A percentile compares a stretch with the other conserved stretches of the same genome.
Conservation (phyloP, 2,329 filamentous ascomycete species). For the Aspergillus sp. region DNA sequence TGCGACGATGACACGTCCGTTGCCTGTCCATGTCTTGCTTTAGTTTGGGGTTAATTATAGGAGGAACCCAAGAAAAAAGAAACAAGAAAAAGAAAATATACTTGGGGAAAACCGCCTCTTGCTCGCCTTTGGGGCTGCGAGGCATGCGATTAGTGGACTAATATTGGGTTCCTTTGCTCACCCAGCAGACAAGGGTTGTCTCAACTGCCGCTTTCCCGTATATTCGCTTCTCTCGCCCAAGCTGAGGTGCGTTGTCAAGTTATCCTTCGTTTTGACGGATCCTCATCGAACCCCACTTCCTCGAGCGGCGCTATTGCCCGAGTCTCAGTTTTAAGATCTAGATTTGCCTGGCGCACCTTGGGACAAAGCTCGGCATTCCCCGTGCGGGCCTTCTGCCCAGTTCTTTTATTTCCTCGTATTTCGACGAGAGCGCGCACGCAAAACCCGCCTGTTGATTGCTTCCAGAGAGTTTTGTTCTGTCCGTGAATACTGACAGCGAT, state of each 20-base stretch:
- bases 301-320: conserved; percentile 12
- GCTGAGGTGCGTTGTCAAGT: too few species aligned
- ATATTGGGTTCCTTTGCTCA: neutral
- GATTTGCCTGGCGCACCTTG: conserved; percentile 16
- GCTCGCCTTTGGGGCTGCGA: neutral
- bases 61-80: neutral
- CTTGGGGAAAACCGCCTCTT: neutral
- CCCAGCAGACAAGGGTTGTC: too few species aligned
- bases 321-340: conserved; percentile 8
- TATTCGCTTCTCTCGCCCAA: too few species aligned
- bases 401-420: neutral
- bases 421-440: neutral
- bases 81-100: conserved; percentile 1
- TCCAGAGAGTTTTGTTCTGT: neutral
- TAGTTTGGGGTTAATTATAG: conserved; percentile 4
- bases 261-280: neutral
- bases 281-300: conserved; percentile 3
- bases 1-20: conserved; percentile 7
- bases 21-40: conserved; percentile 2
- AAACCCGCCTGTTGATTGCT: neutral
- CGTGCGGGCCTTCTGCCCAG: neutral
- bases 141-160: neutral
- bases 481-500: neutral
- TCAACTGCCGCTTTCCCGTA: too few species aligned
- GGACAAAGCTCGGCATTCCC: conserved; percentile 15